Conservation (phyloP, 495 filamentous ascomycete genomes). For the Aeminium ludgeri region DNA sequence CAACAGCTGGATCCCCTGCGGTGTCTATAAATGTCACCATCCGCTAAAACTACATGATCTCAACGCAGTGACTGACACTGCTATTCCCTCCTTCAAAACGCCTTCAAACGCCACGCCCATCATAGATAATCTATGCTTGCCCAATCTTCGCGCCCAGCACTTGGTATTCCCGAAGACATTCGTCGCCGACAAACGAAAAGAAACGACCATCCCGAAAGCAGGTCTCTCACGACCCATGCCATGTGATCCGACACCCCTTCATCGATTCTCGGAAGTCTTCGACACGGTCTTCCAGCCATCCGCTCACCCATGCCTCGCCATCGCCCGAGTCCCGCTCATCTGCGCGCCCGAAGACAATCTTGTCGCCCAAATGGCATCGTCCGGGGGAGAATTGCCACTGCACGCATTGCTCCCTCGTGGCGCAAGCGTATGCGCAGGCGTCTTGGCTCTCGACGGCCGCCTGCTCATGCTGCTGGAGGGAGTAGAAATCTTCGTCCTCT, state of each 20-base stretch:
- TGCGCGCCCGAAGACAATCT: conserved; percentile 8
- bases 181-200: no score
- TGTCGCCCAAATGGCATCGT: conserved; percentile 12
- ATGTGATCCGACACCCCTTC: conserved; percentile 8
- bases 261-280: conserved; percentile 3
- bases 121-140: no score
- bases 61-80: no score
- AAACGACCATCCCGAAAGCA: no score
- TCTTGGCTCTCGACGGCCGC: conserved; percentile 4
- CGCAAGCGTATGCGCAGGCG: conserved; percentile 11
- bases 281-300: conserved; percentile 9
- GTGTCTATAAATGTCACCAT: no score
- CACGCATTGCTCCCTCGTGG: conserved; percentile 3
- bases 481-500: conserved; percentile 1
- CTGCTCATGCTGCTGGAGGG: conserved; percentile 9
- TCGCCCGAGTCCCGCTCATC: conserved; percentile 7
- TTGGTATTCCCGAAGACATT: no score
- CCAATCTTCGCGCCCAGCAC: no score
- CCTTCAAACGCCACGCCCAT: no score
- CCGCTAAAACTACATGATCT: no score
- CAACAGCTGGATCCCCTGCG: no score
- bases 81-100: no score
- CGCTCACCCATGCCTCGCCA: conserved; percentile 1
- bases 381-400: conserved; percentile 15
- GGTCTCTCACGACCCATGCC: conserved; percentile 1